Percentiles rank a stretch among this genome's conserved stretches.
Evolutionary conservation across 208 protist genomes (phyloP).

Genomic region (Crithidia thermophila): DNA sequence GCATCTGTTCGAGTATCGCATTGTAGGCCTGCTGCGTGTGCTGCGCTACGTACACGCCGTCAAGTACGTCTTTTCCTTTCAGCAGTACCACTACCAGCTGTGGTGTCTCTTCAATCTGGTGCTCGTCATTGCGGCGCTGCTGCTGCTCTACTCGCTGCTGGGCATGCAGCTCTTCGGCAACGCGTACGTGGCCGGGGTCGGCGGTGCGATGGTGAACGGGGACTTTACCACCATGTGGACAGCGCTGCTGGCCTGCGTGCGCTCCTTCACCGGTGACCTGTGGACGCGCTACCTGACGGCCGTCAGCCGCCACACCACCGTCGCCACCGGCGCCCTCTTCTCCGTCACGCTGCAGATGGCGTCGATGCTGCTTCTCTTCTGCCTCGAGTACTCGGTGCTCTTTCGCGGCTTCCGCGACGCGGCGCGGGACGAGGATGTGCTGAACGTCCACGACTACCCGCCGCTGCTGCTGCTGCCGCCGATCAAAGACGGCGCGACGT

Average conservation of each 20-base stretch:
- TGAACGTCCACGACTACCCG: constrained; percentile 10
- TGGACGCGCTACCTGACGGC: constrained; percentile 43
- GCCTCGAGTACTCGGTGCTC: constrained; percentile 28
- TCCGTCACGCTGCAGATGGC: constrained; percentile 33
- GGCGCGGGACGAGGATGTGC: constrained; percentile 10
- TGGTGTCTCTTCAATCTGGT: constrained; percentile 26
- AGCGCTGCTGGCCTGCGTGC: constrained; percentile 46
- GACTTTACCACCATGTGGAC: constrained; percentile 63
- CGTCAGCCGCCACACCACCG: constrained; percentile 21
- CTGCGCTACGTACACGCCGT: constrained; percentile 40
- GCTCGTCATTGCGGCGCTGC: constrained; percentile 20
- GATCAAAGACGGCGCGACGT: background rate
- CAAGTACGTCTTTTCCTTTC: constrained; percentile 28
- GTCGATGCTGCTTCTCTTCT: constrained; percentile 17
- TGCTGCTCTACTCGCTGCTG: constrained; percentile 55
- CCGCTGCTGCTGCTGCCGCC: constrained; percentile 27
- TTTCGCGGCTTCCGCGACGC: constrained; percentile 22
- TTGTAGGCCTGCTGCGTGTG: constrained; percentile 46
- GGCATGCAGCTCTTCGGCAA: constrained; percentile 64
- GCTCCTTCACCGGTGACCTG: constrained; percentile 47
- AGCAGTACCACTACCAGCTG: constrained; percentile 14
- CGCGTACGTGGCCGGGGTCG: constrained; percentile 8
- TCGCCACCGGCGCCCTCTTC: constrained; percentile 47
- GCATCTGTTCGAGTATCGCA: constrained; percentile 19
- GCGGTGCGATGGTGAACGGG: constrained; percentile 17